Evolutionary conservation across 2,329 filamentous ascomycete genomes (phyloP).

Genomic region (Fonsecaea pugnacius): DNA sequence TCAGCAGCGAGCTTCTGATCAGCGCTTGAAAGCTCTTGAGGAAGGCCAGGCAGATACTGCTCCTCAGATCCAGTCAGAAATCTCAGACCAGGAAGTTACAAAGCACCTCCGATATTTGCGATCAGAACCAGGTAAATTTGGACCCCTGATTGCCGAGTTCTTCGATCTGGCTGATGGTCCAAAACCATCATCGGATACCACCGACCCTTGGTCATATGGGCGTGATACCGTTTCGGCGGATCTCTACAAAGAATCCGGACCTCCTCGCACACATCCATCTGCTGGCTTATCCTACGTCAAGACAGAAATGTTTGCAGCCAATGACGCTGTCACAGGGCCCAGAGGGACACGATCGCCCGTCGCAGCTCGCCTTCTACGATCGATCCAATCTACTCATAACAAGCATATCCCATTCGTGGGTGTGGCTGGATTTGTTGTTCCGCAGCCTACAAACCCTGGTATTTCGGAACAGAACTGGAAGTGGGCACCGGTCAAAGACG

Average conservation of each 20-base stretch:
- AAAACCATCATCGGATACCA: slow-evolving; percentile 40
- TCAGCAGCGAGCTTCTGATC: slow-evolving; percentile 43
- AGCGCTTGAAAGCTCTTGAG: slow-evolving; percentile 47
- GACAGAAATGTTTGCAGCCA: slow-evolving; percentile 59
- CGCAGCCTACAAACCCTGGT: slow-evolving; percentile 10
- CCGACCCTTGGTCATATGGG: slow-evolving; percentile 34
- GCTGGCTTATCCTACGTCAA: slow-evolving; percentile 67
- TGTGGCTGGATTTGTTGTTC: slow-evolving; percentile 37
- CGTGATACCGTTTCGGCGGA: slow-evolving; percentile 39
- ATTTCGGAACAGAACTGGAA: slow-evolving; percentile 22
- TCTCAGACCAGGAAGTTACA: slow-evolving; percentile 53
- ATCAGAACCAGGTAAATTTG: slow-evolving; percentile 51
- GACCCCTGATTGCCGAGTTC: slow-evolving; percentile 58
- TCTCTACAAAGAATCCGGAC: slow-evolving; percentile 53
- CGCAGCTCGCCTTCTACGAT: slow-evolving; percentile 59
- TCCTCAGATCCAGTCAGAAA: slow-evolving; percentile 37
- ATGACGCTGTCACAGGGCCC: slow-evolving; percentile 66
- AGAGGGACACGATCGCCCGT: slow-evolving; percentile 59
- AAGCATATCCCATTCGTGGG: slow-evolving; percentile 28
- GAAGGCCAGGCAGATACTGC: slow-evolving; percentile 45
- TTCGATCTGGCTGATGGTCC: slow-evolving; percentile 59
- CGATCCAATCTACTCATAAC: slow-evolving; percentile 24
- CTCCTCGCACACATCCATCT: slow-evolving; percentile 67
- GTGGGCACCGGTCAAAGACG: slow-evolving; percentile 31
- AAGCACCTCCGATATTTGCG: slow-evolving; percentile 52